Base-by-base conservation (phyloP, 345 rosid genomes). In the Camelina sativa region DNA sequence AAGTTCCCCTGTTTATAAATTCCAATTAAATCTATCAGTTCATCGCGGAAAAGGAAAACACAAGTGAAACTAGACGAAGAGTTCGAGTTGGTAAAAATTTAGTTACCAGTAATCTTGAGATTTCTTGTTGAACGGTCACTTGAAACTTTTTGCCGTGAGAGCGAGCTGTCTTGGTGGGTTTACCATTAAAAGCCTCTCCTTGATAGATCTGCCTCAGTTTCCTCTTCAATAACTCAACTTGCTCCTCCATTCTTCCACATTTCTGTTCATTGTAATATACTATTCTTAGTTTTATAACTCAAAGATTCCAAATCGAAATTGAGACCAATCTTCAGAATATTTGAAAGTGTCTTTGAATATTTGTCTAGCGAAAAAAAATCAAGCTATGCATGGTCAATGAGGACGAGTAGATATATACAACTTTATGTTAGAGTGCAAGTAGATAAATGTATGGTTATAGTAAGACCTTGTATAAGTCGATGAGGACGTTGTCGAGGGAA, bases 81-180 rank as follows among this genome's bases (percentile, higher is more conserved):
- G 30, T 28, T 15, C 1, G 19, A 35, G 22, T 10, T 25, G 43
- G 43, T 34, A 37, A 37, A 6, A 10, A 4, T 23, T 19, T 85
- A 92, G 97, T 11, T 47, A 95, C 99, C 89, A 95, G 72, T 59
- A 95, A 75, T 85, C 97, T 83, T 44, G 98, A 86, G 30, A 79
- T 89, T 77, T 95, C 98, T 82, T 92, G 98, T 82, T 86, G 76
- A 20, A 95, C 92, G 0, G 99, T 90, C 51, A 95, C 98, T 69
- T 86, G 99, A 58, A 95, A 92, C 62, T 90, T 95, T 84, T 89
- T 92, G 77, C 98, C 99, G 12, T 90, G 99, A 8, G 97, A 95
- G 13, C 99, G 89, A 6, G 99, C 98, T 1, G 96, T 95, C 80
- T 88, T 95, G 41, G 98, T 95, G 1, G 92, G 89, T 63, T 85